Base-by-base conservation (phyloP, 2,329 filamentous ascomycete species). In the Claviceps cyperi region DNA sequence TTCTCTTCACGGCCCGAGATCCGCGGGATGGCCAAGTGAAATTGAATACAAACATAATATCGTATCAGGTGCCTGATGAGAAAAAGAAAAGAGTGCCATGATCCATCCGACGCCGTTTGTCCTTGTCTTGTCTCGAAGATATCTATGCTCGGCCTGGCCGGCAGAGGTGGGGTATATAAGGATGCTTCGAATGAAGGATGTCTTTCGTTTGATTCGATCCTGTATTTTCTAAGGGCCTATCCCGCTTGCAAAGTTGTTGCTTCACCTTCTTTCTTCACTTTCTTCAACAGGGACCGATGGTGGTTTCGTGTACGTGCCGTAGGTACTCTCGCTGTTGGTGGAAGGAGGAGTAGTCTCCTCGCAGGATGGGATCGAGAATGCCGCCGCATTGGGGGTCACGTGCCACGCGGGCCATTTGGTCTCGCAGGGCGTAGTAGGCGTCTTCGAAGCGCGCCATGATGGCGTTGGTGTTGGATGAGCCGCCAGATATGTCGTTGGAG, bases 401-500 rank as follows among this genome's bases (percentile, higher is more conserved):
- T 0, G 68, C 63, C 2, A 85, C 60, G 4, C 75, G 63, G 11
- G 59, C 61, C 73, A 91, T 81, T 35, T 77, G 75, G 3, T 75
- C 63, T 45, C 73, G 69, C 15, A 94, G 66, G 2, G 64, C 63
- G 9, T 70, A 59, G 59, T 81, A 77, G 0, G 86, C 85, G 2
- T 80, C 68, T 1, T 76, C 69, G 63, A 98, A 97, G 13, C 75
- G 72, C n/a, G 71, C 62, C 55, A 86, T 70, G 46, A 96, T 85
- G 8, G 77, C 70, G 0, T 66, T 56, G 7, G 84, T 86, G 56
- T 86, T 84, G 44, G 72, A 76, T 0, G 89, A 92, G 9, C 90
- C 90, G 9, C 89, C 89, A 0, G 92, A 83, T 24, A 98, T 92
- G 60, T 98, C 92, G 63, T 97, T 97, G 24, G 75, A 69, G 0